Evolutionary conservation across 305 asterid genomes (phyloP).

Genomic region (Lippia alba): DNA sequence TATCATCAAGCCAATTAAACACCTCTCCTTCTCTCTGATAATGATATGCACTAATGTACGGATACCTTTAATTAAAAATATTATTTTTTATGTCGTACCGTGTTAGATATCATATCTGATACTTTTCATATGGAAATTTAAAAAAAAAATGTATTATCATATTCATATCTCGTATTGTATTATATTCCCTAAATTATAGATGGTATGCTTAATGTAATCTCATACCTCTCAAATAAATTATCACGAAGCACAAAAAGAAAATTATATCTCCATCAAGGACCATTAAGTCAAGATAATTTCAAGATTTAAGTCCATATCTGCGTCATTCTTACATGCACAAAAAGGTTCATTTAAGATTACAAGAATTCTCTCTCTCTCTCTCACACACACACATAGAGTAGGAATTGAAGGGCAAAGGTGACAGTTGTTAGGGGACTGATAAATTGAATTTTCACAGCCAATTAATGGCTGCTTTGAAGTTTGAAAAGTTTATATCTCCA

Average conservation of each 20-base stretch:
- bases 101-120: too few species aligned
- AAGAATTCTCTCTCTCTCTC: neutral
- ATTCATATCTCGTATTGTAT: too few species aligned
- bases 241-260: neutral
- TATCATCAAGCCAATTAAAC: too few species aligned
- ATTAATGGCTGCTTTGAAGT: constrained; percentile 50
- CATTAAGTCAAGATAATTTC: neutral
- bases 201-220: neutral
- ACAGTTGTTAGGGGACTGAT: constrained; percentile 32
- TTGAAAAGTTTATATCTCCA: constrained; percentile 41
- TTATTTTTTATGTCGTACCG: too few species aligned
- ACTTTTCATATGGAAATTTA: too few species aligned
- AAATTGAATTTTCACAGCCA: constrained; percentile 34
- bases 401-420: constrained; percentile 6
- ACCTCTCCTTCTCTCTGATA: too few species aligned
- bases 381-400: neutral
- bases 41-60: too few species aligned
- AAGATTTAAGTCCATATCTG: neutral
- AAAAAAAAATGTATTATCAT: too few species aligned
- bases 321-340: neutral
- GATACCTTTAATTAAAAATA: too few species aligned
- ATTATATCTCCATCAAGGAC: constrained; percentile 6
- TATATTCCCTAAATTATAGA: too few species aligned
- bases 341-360: neutral
- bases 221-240: neutral